A percentile compares a stretch with the other conserved stretches of the same genome.
Evolutionary conservation across 1,139 yeast species (phyloP).

Genomic region (Sugiyamaella xylanicola): DNA sequence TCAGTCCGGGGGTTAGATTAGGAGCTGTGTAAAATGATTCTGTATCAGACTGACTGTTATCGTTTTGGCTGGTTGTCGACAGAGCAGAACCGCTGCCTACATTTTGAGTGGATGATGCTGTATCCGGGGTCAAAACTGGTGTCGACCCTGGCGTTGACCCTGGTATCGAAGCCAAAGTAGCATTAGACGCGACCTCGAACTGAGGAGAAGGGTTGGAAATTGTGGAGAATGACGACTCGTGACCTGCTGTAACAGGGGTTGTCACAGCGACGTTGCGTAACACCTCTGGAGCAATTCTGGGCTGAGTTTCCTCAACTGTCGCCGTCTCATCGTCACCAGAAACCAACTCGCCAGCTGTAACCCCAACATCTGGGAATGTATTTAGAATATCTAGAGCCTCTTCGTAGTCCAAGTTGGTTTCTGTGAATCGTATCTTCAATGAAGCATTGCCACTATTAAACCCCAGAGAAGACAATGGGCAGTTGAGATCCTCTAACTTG

Average conservation of each 20-base stretch:
- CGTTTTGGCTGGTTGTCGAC: no score
- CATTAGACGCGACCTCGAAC: not conserved
- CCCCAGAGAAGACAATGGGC: conserved; percentile 32
- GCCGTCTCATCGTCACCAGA: not conserved
- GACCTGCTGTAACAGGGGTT: not conserved
- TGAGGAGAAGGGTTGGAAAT: no score
- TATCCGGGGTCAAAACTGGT: no score
- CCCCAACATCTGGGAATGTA: conserved; percentile 19
- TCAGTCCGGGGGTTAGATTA: no score
- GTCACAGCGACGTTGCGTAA: no score
- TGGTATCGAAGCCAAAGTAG: not conserved
- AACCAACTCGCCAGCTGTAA: not conserved
- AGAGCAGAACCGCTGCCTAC: no score
- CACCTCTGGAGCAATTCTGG: no score
- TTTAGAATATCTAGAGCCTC: conserved; percentile 29
- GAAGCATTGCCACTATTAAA: conserved; percentile 34
- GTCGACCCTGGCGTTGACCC: no score
- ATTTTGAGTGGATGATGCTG: no score
- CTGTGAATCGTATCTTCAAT: conserved; percentile 34
- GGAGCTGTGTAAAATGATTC: no score
- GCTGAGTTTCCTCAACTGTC: no score
- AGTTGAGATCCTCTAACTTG: conserved; percentile 31
- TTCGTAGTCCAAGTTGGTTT: conserved; percentile 28
- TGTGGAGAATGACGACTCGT: not conserved
- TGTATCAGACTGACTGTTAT: no score